These are phyloP conservation scores for Debaryomyces udenii DNA, from an alignment of 1,139 yeast genomes.

Conservation along the genomic window DNA sequence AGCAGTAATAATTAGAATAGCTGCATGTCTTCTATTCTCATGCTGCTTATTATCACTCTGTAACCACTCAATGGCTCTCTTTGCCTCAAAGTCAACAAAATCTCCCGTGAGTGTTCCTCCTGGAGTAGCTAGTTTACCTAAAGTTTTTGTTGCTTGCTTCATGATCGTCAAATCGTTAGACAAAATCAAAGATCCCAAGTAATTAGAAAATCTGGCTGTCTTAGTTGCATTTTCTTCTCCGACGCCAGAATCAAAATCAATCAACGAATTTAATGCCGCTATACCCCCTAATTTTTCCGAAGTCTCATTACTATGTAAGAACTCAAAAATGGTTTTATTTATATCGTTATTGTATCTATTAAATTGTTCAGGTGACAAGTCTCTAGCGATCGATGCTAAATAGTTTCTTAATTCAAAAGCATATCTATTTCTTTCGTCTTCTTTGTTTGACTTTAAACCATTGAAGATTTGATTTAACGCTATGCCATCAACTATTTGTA, in stretches of 20 bases:
- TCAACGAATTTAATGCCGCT: conserved; percentile 84
- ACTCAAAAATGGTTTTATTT: conserved; percentile 84
- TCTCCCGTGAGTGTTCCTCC: conserved; percentile 90
- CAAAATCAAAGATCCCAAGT: conserved; percentile 77
- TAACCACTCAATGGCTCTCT: conserved; percentile 88
- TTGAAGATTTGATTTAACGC: conserved; percentile 57
- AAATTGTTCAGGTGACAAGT: conserved; percentile 75
- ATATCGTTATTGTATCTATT: conserved; percentile 82
- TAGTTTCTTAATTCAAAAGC: conserved; percentile 71
- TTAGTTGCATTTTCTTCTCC: conserved; percentile 83
- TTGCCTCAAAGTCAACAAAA: conserved; percentile 90
- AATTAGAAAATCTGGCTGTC: conserved; percentile 88
- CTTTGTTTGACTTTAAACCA: conserved; percentile 53
- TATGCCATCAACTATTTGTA: conserved; percentile 51
- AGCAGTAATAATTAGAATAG: conserved; percentile 80
- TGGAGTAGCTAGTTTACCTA: conserved; percentile 87
- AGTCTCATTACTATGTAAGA: conserved; percentile 74
- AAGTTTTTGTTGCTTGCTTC: conserved; percentile 81
- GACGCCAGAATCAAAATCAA: conserved; percentile 69
- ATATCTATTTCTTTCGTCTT: conserved; percentile 56
- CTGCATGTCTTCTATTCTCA: conserved; percentile 87
- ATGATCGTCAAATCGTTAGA: conserved; percentile 83
- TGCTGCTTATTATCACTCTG: conserved; percentile 74
- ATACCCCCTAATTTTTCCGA: conserved; percentile 86
- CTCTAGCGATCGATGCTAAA: conserved; percentile 72